phyloP scores from a whole-genome alignment of 352 stramenopile genomes.

The Blastocystis sp. region DNA sequence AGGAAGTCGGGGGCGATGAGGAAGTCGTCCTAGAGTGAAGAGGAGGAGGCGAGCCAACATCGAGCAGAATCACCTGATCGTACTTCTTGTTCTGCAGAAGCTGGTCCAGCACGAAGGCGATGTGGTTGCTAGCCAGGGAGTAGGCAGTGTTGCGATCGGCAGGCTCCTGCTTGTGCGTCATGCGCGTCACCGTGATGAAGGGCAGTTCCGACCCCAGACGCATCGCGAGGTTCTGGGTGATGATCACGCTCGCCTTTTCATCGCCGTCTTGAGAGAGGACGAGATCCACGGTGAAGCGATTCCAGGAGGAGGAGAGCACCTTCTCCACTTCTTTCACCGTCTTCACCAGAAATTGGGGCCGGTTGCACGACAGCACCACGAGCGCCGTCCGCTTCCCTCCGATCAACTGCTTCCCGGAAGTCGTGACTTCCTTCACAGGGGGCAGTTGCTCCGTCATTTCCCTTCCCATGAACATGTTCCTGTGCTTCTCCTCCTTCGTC shows the following conservation, averaged over 20 bases:
- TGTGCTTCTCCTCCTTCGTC: not conserved
- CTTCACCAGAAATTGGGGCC: conserved; percentile 77
- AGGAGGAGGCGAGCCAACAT: not conserved
- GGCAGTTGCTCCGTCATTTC: not conserved
- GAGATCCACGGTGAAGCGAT: conserved; percentile 75
- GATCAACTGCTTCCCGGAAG: conserved; percentile 32
- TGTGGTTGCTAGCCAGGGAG: conserved; percentile 76
- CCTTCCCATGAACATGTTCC: not conserved
- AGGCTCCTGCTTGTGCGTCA: conserved; percentile 69
- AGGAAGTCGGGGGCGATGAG: conserved; percentile 82
- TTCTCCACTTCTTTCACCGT: conserved; percentile 75
- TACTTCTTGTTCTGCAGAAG: conserved; percentile 48
- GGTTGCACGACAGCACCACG: conserved; percentile 78
- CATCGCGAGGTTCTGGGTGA: conserved; percentile 73
- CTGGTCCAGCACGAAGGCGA: conserved; percentile 76
- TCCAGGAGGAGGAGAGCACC: conserved; percentile 66
- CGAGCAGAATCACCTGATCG: conserved; percentile 62
- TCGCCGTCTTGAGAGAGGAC: conserved; percentile 81
- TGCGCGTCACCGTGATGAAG: conserved; percentile 69
- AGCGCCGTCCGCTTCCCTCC: conserved; percentile 71
- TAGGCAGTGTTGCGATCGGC: conserved; percentile 74
- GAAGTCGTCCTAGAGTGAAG: conserved; percentile 81
- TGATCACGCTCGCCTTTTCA: conserved; percentile 71
- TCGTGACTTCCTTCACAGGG: no score
- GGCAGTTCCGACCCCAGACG: not conserved